Percentiles rank a stretch among this genome's conserved stretches.
Evolutionary conservation across 2,329 filamentous ascomycete species (phyloP).

Genomic region (Venturia asperata): DNA sequence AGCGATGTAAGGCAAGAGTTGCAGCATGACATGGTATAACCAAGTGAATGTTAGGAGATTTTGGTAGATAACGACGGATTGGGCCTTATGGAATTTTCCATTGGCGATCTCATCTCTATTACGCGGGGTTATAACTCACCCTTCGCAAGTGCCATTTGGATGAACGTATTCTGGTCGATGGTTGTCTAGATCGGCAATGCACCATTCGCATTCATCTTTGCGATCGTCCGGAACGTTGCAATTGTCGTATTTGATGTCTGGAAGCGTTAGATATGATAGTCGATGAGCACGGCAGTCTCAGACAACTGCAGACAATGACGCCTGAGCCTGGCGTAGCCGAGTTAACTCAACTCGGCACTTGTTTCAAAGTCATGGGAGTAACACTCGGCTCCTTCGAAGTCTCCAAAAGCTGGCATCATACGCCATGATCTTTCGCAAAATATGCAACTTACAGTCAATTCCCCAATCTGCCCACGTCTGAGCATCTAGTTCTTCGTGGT

Average conservation of each 20-base stretch:
- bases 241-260: conserved; percentile 32
- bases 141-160: conserved; percentile 37
- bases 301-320: background rate
- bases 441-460: conserved; percentile 26
- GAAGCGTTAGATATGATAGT: conserved; percentile 19
- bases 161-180: conserved; percentile 23
- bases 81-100: background rate
- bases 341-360: background rate
- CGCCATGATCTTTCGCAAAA: background rate
- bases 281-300: background rate
- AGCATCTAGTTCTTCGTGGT: conserved; percentile 52
- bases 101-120: background rate
- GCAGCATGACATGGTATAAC: conserved; percentile 14
- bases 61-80: background rate
- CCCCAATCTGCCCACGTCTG: conserved; percentile 32
- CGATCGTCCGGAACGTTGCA: conserved; percentile 34
- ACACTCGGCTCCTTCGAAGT: background rate
- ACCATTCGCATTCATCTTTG: conserved; percentile 35
- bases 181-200: conserved; percentile 34
- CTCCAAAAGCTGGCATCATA: background rate
- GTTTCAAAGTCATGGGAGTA: background rate
- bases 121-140: background rate
- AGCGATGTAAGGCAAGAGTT: background rate
- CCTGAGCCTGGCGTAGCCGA: background rate
- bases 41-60: background rate